Evolutionary conservation across 331 rosid genomes (phyloP).

Genomic region (Quercus phellos): DNA sequence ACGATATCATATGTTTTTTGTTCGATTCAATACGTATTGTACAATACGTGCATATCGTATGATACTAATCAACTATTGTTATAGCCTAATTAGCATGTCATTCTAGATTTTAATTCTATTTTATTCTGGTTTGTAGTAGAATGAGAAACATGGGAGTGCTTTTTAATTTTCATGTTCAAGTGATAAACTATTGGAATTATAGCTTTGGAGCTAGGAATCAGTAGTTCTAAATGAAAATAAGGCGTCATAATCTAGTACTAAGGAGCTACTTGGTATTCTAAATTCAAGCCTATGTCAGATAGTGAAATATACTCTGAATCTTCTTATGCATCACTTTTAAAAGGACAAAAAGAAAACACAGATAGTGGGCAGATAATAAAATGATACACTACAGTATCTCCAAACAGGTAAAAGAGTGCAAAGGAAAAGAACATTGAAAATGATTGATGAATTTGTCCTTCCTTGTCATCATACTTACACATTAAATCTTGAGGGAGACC

Average conservation of each 20-base stretch:
- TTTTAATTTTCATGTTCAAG: neutral
- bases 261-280: neutral
- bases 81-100: neutral
- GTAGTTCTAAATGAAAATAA: neutral
- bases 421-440: neutral
- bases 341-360: neutral
- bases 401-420: neutral
- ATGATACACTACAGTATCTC: neutral
- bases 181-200: neutral
- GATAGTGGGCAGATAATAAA: neutral
- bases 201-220: neutral
- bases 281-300: neutral
- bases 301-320: neutral
- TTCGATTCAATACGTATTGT: neutral
- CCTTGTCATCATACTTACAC: constrained; percentile 51
- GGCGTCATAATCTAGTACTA: neutral
- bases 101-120: neutral
- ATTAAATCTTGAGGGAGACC: constrained; percentile 81
- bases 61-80: too few relatives aligned
- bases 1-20: too few relatives aligned
- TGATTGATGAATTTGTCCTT: constrained; percentile 12
- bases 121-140: neutral
- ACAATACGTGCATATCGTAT: too few relatives aligned
- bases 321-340: neutral
- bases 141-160: neutral